These are phyloP conservation scores for Boletus semigastroideus DNA, from an alignment of 1,284 basidiomycete genomes.

Conservation along the genomic window DNA sequence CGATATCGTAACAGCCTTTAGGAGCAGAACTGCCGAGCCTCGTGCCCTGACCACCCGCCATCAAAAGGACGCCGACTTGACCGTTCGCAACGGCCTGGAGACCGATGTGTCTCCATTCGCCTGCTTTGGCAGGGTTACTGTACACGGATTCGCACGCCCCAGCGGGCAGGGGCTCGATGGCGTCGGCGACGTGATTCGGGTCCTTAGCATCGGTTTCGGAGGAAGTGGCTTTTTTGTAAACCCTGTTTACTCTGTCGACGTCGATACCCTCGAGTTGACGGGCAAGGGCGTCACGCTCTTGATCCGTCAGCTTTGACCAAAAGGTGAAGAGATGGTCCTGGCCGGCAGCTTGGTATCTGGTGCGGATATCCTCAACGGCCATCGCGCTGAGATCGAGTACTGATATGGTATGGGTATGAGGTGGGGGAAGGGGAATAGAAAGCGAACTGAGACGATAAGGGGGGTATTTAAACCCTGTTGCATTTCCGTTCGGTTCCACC, in stretches of 20 bases:
- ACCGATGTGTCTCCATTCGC: constrained; percentile 74
- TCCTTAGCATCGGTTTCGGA: constrained; percentile 58
- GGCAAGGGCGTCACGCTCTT: constrained; percentile 66
- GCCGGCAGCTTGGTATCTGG: constrained; percentile 74
- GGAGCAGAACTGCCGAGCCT: constrained; percentile 90
- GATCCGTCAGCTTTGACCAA: constrained; percentile 71
- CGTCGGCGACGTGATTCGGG: constrained; percentile 44
- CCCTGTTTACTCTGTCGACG: constrained; percentile 87
- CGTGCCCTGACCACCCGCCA: constrained; percentile 98
- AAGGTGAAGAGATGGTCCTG: constrained; percentile 91
- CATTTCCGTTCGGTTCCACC: constrained; percentile 22
- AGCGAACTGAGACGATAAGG: neutral
- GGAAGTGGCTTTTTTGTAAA: constrained; percentile 77
- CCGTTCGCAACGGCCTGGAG: constrained; percentile 80
- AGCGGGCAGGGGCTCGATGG: constrained; percentile 79
- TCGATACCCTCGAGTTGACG: constrained; percentile 83
- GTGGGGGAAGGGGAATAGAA: constrained; percentile 2
- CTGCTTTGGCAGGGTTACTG: constrained; percentile 53
- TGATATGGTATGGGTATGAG: constrained; percentile 10
- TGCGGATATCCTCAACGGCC: constrained; percentile 50
- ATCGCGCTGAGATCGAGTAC: constrained; percentile 31
- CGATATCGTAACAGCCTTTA: constrained; percentile 98
- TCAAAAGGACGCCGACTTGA: constrained; percentile 89
- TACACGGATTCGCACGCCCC: constrained; percentile 68
- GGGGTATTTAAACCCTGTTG: constrained; percentile 22